Evolutionary conservation across 768 basidiomycete species (phyloP).

Genomic region (button mushroom (Agaricus bisporus)): DNA sequence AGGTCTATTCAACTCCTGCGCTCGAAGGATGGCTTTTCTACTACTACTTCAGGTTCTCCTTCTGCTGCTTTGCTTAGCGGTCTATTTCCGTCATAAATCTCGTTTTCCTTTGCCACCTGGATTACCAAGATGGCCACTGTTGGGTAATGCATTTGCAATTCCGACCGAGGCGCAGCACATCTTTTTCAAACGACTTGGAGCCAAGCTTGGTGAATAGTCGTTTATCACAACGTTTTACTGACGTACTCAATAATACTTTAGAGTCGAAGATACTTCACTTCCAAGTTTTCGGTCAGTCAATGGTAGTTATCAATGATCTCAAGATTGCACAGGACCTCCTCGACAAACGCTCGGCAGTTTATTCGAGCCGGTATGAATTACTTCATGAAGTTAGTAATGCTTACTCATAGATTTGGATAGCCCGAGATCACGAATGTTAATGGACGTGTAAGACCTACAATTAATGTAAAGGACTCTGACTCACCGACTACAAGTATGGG

Average conservation of each 20-base stretch:
- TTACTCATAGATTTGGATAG: not conserved
- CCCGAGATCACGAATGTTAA: not conserved
- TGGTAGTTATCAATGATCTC: constrained; percentile 33
- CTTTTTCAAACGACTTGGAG: not conserved
- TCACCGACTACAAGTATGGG: not conserved
- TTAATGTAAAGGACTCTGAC: not conserved
- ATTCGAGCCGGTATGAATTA: constrained; percentile 37
- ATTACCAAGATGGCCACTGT: constrained; percentile 3
- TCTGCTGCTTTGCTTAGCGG: not conserved
- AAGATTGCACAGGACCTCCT: constrained; percentile 44
- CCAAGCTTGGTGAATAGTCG: not conserved
- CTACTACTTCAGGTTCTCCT: not conserved
- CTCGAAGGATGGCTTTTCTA: too few relatives aligned
- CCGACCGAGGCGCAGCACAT: not conserved
- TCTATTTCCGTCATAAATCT: not conserved
- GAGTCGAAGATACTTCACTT: constrained; percentile 44
- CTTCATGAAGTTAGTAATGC: not conserved
- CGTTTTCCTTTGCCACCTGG: not conserved
- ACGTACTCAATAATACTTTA: not conserved
- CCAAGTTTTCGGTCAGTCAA: constrained; percentile 39
- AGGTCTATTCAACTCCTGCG: too few relatives aligned
- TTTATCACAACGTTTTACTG: not conserved
- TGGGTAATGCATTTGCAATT: constrained; percentile 8
- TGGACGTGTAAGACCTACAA: constrained; percentile 8
- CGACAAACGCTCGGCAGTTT: constrained; percentile 50